Evolutionary conservation across 495 filamentous ascomycete species (phyloP).

Genomic region (Neurospora terricola): DNA sequence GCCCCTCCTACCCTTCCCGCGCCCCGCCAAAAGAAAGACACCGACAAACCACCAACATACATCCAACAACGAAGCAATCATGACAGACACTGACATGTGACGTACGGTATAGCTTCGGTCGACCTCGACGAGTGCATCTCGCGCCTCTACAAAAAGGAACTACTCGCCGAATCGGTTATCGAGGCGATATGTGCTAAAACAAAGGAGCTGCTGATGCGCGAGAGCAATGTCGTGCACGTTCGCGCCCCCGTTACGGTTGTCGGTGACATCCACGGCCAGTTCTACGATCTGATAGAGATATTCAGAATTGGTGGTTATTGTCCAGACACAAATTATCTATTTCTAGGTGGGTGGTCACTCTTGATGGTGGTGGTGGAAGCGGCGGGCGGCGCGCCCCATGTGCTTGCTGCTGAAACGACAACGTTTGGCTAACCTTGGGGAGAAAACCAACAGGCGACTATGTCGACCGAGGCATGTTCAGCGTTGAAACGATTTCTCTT

Average conservation of each 20-base stretch:
- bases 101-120: slow-evolving; percentile 60
- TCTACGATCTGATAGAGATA: slow-evolving; percentile 97
- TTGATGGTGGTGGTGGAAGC: not conserved
- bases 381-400: not conserved
- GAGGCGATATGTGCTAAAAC: slow-evolving; percentile 99
- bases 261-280: slow-evolving; percentile 97
- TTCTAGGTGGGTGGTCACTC: slow-evolving; percentile 57
- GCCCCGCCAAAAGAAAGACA: slow-evolving; percentile 8
- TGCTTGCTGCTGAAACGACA: not conserved
- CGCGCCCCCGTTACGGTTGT: slow-evolving; percentile 95
- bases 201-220: slow-evolving; percentile 96
- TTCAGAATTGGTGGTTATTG: slow-evolving; percentile 96
- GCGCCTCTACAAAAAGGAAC: slow-evolving; percentile 88
- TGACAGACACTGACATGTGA: not conserved
- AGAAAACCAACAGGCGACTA: slow-evolving; percentile 63
- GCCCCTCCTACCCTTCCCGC: slow-evolving; percentile 1
- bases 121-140: slow-evolving; percentile 97
- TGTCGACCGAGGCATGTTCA: slow-evolving; percentile 93
- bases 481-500: slow-evolving; percentile 92
- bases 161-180: slow-evolving; percentile 93
- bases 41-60: not conserved
- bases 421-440: not conserved
- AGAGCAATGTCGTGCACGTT: slow-evolving; percentile 99
- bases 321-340: slow-evolving; percentile 96
- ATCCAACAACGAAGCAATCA: not conserved